A percentile compares a stretch with the other conserved stretches of the same genome.
Conservation (phyloP, 1,284 basidiomycete species). For the Wallemia mellicola region DNA sequence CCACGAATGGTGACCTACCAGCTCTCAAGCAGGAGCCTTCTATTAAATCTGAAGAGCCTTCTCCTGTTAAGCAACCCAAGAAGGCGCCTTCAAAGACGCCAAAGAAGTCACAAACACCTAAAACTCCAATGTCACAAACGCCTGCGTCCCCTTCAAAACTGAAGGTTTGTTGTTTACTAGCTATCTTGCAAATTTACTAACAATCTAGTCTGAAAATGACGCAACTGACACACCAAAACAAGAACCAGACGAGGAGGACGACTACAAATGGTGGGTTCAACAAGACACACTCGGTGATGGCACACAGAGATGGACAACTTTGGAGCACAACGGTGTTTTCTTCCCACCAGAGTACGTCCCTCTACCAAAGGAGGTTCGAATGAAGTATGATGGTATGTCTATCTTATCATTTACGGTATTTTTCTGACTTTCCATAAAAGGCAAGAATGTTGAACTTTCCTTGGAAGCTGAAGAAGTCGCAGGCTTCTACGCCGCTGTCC, state of each 20-base stretch:
- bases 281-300: conserved; percentile 32
- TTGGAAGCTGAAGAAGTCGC: conserved; percentile 84
- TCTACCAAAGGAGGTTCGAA: conserved; percentile 55
- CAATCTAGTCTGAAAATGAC: too few species aligned
- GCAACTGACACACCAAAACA: background rate
- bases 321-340: conserved; percentile 77
- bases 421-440: conserved; percentile 18
- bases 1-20: too few species aligned
- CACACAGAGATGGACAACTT: conserved; percentile 61
- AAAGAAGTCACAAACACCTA: background rate
- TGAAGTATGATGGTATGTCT: conserved; percentile 68
- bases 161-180: too few species aligned
- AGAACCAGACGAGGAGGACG: background rate
- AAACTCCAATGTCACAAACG: too few species aligned
- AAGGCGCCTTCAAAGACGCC: background rate
- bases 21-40: too few species aligned
- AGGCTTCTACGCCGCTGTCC: conserved; percentile 73
- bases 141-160: too few species aligned
- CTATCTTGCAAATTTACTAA: too few species aligned
- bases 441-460: conserved; percentile 45
- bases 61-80: background rate
- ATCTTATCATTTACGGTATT: conserved; percentile 1
- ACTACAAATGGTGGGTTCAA: conserved; percentile 55
- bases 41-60: background rate
- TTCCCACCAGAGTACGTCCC: conserved; percentile 86